Evolutionary conservation across 225 moss, liverwort and hornwort species (phyloP).

Genomic region (Marchantia paleacea): DNA sequence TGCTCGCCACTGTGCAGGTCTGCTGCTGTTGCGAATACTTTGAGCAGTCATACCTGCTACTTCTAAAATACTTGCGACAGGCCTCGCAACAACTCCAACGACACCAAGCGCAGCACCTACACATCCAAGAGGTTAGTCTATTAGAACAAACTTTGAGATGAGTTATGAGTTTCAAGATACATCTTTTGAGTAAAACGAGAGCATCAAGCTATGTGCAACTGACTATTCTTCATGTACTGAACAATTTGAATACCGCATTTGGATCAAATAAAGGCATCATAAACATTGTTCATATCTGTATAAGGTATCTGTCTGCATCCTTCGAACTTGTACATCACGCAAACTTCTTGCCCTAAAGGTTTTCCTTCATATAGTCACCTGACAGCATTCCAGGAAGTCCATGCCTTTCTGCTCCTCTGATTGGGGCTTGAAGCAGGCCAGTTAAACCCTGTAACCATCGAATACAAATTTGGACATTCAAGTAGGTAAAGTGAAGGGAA

Average conservation of each 20-base stretch:
- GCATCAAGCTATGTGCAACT: too few species aligned
- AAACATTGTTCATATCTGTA: too few species aligned
- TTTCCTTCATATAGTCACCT: conserved; percentile 35
- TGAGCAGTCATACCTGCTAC: conserved; percentile 95
- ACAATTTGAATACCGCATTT: too few species aligned
- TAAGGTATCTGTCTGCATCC: too few species aligned
- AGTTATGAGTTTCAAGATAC: too few species aligned
- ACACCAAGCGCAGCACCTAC: conserved; percentile 84
- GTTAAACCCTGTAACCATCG: conserved; percentile 72
- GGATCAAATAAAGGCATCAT: too few species aligned
- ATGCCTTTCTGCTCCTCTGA: conserved; percentile 93
- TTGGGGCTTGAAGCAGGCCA: conserved; percentile 89
- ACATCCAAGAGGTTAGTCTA: neutral
- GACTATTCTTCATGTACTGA: too few species aligned
- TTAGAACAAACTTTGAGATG: neutral
- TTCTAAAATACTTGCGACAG: conserved; percentile 87
- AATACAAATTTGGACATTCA: conserved; percentile 37
- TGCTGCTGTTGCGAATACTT: conserved; percentile 86
- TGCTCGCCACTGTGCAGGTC: conserved; percentile 82
- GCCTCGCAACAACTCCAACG: conserved; percentile 90
- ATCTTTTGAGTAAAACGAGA: too few species aligned
- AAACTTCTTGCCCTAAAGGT: neutral
- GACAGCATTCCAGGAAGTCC: conserved; percentile 97
- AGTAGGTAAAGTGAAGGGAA: neutral
- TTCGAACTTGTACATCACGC: too few species aligned